Evolutionary conservation across 768 basidiomycete species (phyloP).

Genomic region (Mycena haematopus): DNA sequence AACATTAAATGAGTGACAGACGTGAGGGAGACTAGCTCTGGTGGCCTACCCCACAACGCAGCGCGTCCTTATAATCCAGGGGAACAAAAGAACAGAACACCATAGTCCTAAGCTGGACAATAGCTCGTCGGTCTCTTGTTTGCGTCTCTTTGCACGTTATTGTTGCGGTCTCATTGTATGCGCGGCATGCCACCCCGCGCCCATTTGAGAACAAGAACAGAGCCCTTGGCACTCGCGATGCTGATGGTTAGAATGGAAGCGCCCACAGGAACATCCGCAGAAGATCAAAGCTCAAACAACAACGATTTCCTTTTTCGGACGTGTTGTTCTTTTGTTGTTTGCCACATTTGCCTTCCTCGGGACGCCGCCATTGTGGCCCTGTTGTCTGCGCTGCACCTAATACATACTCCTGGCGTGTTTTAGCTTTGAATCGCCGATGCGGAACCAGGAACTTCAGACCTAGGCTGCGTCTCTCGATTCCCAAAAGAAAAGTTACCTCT

Average conservation of each 20-base stretch:
- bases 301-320: slow-evolving; percentile 19
- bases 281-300: neutral
- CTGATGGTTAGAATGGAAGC: no score
- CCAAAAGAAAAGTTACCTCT: no score
- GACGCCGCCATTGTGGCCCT: no score
- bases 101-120: slow-evolving; percentile 12
- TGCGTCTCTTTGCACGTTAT: slow-evolving; percentile 11
- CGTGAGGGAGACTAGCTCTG: slow-evolving; percentile 35
- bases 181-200: neutral
- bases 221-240: neutral
- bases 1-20: slow-evolving; percentile 17
- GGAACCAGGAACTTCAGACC: no score
- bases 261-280: no score
- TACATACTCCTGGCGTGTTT: no score
- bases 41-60: neutral
- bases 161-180: slow-evolving; percentile 13
- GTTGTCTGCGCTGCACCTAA: no score
- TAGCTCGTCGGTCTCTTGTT: slow-evolving; percentile 1
- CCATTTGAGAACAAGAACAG: slow-evolving; percentile 18
- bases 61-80: slow-evolving; percentile 21
- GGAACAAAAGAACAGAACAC: slow-evolving; percentile 17
- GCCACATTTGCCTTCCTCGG: no score
- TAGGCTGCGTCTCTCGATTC: no score
- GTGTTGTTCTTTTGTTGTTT: neutral
- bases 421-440: no score